These are phyloP conservation scores for Salisapilia sapeloensis DNA, from an alignment of 352 stramenopile species.

Conservation along the genomic window DNA sequence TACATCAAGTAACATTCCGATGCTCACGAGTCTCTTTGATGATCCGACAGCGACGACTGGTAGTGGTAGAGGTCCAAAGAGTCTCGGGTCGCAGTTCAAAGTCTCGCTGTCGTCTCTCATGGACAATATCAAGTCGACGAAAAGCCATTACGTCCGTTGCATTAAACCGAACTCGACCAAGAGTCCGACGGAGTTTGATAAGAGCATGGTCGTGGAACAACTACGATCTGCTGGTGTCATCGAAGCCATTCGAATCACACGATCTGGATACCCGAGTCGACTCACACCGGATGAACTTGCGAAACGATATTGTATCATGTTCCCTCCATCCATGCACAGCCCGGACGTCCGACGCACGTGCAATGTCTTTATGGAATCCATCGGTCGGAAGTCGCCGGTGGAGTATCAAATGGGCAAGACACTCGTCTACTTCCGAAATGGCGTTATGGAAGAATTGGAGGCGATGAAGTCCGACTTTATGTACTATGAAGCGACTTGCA, in stretches of 20 bases:
- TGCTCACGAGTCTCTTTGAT: slow-evolving; percentile 64
- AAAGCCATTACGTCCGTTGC: slow-evolving; percentile 79
- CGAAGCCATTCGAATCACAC: slow-evolving; percentile 85
- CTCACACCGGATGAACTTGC: slow-evolving; percentile 72
- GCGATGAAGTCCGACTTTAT: slow-evolving; percentile 86
- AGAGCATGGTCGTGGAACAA: slow-evolving; percentile 85
- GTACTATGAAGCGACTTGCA: slow-evolving; percentile 78
- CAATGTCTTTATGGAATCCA: slow-evolving; percentile 62
- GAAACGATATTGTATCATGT: slow-evolving; percentile 79
- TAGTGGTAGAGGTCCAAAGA: slow-evolving; percentile 30
- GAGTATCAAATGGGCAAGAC: slow-evolving; percentile 88
- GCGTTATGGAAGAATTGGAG: slow-evolving; percentile 90
- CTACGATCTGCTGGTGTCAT: slow-evolving; percentile 84
- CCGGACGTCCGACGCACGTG: slow-evolving; percentile 60
- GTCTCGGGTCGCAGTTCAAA: slow-evolving; percentile 75
- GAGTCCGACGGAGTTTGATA: slow-evolving; percentile 72
- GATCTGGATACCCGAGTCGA: slow-evolving; percentile 83
- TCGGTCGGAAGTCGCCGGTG: slow-evolving; percentile 64
- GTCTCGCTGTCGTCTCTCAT: slow-evolving; percentile 63
- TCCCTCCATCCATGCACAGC: slow-evolving; percentile 75
- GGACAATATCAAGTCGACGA: slow-evolving; percentile 75
- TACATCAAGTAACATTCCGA: slow-evolving; percentile 38
- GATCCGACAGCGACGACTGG: slow-evolving; percentile 23
- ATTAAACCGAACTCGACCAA: slow-evolving; percentile 85
- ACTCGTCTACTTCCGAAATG: slow-evolving; percentile 92